phyloP scores from a whole-genome alignment of 768 basidiomycete species.

The Lepiota subincarnata region DNA sequence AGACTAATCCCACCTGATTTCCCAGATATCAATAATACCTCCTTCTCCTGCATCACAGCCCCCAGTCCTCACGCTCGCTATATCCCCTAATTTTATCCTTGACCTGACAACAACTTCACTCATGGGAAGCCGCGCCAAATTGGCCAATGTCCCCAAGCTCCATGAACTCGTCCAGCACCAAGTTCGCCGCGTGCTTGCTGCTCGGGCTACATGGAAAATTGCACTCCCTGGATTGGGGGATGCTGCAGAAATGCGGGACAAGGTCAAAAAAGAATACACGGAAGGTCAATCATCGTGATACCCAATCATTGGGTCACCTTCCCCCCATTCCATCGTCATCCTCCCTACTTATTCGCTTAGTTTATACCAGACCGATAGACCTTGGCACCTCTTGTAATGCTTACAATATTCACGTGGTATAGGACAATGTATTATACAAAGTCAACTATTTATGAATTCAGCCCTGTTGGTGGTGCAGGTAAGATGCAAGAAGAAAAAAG shows the following conservation, averaged over 20 bases:
- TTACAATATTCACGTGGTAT: not conserved
- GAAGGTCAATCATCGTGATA: constrained; percentile 20
- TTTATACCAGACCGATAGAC: not conserved
- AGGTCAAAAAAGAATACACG: constrained; percentile 28
- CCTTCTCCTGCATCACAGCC: constrained; percentile 50
- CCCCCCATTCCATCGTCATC: not conserved
- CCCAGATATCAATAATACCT: constrained; percentile 59
- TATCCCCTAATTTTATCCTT: constrained; percentile 85
- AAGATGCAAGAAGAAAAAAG: not conserved
- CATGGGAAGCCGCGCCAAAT: constrained; percentile 94
- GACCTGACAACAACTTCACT: constrained; percentile 86
- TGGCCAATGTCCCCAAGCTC: constrained; percentile 95
- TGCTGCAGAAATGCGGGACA: constrained; percentile 29
- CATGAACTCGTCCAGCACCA: constrained; percentile 92
- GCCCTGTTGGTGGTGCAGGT: not conserved
- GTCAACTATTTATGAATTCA: not conserved
- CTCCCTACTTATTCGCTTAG: not conserved
- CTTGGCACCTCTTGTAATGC: not conserved
- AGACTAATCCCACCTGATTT: constrained; percentile 2
- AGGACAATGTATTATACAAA: not conserved
- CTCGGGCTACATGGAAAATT: constrained; percentile 62
- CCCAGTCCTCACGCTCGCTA: constrained; percentile 63
- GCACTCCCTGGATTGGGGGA: constrained; percentile 59
- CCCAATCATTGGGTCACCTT: not conserved
- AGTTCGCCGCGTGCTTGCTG: constrained; percentile 60